phyloP scores from a whole-genome alignment of 495 filamentous ascomycete genomes.

The Aspergillus olivimuriae region DNA sequence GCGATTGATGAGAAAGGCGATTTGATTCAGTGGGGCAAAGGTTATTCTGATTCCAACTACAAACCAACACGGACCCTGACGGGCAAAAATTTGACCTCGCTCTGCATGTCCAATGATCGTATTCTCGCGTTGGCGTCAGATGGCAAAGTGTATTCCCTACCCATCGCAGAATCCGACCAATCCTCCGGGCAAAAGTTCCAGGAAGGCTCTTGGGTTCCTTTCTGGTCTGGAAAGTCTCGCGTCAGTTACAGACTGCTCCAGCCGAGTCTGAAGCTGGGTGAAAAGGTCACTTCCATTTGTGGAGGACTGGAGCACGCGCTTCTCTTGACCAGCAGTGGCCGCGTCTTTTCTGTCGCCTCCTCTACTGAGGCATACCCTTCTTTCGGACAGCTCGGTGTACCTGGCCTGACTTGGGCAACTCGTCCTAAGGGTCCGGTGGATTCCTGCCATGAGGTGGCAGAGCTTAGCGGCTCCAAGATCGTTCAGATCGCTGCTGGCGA shows the following conservation, averaged over 20 bases:
- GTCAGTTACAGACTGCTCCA: constrained; percentile 67
- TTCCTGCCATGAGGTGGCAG: constrained; percentile 65
- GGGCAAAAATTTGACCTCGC: constrained; percentile 70
- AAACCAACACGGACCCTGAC: constrained; percentile 65
- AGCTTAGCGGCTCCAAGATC: constrained; percentile 58
- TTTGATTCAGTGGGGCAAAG: constrained; percentile 85
- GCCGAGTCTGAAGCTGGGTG: constrained; percentile 64
- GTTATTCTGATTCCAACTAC: constrained; percentile 52
- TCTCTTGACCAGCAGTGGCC: constrained; percentile 76
- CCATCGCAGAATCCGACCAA: constrained; percentile 70
- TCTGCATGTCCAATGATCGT: constrained; percentile 72
- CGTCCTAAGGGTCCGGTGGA: constrained; percentile 75
- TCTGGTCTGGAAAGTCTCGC: constrained; percentile 52
- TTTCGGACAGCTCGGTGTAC: constrained; percentile 80
- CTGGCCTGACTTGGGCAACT: constrained; percentile 71
- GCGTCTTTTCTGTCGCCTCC: constrained; percentile 78
- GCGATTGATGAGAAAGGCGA: constrained; percentile 86
- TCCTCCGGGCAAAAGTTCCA: constrained; percentile 49
- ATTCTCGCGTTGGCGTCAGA: constrained; percentile 71
- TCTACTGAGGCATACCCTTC: constrained; percentile 71
- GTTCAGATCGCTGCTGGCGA: constrained; percentile 75
- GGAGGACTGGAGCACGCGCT: constrained; percentile 80
- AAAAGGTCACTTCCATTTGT: constrained; percentile 66
- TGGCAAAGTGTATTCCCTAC: constrained; percentile 82
- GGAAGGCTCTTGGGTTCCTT: constrained; percentile 69